Conservation (phyloP, 768 basidiomycete genomes). For the Mycena sanguinolenta region DNA sequence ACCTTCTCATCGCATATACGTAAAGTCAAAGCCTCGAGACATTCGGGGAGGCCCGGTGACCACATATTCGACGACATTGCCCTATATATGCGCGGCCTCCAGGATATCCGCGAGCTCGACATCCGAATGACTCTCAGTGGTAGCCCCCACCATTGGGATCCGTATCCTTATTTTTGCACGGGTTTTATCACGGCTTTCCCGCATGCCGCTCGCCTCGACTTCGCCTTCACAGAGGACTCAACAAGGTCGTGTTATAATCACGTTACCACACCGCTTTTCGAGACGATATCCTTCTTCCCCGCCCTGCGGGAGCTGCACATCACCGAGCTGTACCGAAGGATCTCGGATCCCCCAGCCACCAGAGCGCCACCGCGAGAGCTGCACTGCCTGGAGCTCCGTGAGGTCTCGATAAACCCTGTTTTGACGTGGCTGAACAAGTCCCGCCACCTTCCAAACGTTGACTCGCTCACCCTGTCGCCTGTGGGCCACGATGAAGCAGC, state of each 20-base stretch:
- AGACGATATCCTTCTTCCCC: constrained; percentile 4
- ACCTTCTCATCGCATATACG: background rate
- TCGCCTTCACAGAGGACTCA: background rate
- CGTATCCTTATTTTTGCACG: background rate
- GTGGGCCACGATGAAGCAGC: background rate
- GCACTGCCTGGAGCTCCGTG: background rate
- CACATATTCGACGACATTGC: background rate
- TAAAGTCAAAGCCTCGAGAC: background rate
- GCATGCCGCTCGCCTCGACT: background rate
- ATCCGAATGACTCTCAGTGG: no score
- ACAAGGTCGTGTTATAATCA: no score
- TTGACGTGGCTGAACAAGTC: background rate
- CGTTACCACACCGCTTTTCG: background rate
- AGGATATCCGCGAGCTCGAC: background rate
- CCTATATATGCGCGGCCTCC: background rate
- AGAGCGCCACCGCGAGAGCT: background rate
- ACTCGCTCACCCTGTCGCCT: background rate
- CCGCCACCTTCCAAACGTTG: background rate
- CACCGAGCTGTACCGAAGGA: no score
- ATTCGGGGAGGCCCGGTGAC: background rate
- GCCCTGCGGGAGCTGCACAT: background rate
- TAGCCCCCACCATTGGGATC: no score
- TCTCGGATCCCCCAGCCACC: background rate
- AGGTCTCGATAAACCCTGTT: background rate
- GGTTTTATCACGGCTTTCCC: background rate